A percentile compares a stretch with the other conserved stretches of the same genome.
phyloP scores from a whole-genome alignment of 495 filamentous ascomycete species.

The Penicillium macrosclerotiorum region DNA sequence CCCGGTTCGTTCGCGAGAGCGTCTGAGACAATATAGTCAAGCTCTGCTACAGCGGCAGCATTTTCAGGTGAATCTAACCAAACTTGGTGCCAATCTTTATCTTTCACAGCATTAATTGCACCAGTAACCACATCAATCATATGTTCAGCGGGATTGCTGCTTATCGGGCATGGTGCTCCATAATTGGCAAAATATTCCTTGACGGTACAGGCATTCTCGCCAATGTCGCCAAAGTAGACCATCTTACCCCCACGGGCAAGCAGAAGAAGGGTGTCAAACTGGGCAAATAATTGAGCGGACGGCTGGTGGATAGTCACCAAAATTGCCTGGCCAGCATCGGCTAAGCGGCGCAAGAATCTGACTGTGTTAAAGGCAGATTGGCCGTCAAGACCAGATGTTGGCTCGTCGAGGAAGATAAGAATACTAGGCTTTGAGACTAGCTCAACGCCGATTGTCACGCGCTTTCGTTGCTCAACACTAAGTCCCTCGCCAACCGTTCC shows the following conservation, averaged over 20 bases:
- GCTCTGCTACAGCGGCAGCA: conserved; percentile 47
- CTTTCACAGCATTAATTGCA: conserved; percentile 12
- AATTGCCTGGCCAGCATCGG: conserved; percentile 63
- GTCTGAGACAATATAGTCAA: conserved; percentile 48
- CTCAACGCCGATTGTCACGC: conserved; percentile 64
- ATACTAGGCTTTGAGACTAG: conserved; percentile 61
- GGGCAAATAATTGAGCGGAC: conserved; percentile 62
- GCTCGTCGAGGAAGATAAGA: conserved; percentile 72
- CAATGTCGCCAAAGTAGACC: conserved; percentile 66
- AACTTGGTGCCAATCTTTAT: conserved; percentile 57
- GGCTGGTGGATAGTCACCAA: conserved; percentile 75
- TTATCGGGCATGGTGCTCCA: conserved; percentile 65
- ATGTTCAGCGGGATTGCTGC: conserved; percentile 80
- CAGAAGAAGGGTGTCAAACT: conserved; percentile 67
- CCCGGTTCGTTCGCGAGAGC: conserved; percentile 24
- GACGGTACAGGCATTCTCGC: conserved; percentile 45
- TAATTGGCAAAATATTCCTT: conserved; percentile 75
- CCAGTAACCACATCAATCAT: conserved; percentile 76
- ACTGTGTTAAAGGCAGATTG: conserved; percentile 62
- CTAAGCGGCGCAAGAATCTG: conserved; percentile 59
- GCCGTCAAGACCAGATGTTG: conserved; percentile 66
- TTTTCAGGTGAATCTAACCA: conserved; percentile 57
- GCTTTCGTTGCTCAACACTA: conserved; percentile 58
- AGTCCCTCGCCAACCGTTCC: conserved; percentile 49
- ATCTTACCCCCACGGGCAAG: conserved; percentile 64